Evolutionary conservation across 2,329 filamentous ascomycete genomes (phyloP).

Genomic region (Lachnellula cervina): DNA sequence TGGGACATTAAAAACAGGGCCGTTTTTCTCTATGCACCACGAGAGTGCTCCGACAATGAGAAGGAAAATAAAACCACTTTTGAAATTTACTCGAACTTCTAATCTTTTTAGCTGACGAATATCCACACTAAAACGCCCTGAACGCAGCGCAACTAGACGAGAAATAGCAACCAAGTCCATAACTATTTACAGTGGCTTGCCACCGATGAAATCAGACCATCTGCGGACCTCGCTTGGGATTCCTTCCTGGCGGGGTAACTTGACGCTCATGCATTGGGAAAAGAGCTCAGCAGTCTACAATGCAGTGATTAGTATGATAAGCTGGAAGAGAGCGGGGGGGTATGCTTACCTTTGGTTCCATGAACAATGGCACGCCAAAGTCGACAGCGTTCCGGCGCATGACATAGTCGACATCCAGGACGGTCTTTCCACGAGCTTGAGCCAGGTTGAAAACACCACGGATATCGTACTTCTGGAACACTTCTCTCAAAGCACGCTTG

Average conservation of each 20-base stretch:
- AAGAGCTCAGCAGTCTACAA: slow-evolving; percentile 87
- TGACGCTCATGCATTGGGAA: slow-evolving; percentile 94
- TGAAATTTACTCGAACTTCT: not conserved
- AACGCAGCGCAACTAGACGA: not conserved
- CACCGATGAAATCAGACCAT: slow-evolving; percentile 94
- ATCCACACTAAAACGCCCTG: not conserved
- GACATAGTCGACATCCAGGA: slow-evolving; percentile 91
- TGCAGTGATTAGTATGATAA: slow-evolving; percentile 26
- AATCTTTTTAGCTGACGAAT: not conserved
- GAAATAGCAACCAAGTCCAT: not conserved
- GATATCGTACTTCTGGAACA: slow-evolving; percentile 96
- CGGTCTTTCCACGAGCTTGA: slow-evolving; percentile 73
- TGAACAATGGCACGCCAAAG: slow-evolving; percentile 95
- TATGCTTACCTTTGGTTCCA: slow-evolving; percentile 85
- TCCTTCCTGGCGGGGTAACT: slow-evolving; percentile 81
- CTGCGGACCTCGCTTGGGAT: slow-evolving; percentile 86
- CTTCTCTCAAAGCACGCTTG: slow-evolving; percentile 89
- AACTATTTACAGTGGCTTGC: slow-evolving; percentile 62
- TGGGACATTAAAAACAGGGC: too few species aligned
- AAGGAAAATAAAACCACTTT: slow-evolving; percentile 1
- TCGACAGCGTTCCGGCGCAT: slow-evolving; percentile 98
- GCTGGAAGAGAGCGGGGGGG: not conserved
- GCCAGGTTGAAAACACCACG: slow-evolving; percentile 94
- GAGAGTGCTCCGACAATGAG: not conserved
- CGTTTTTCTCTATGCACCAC: not conserved